A percentile compares a stretch with the other conserved stretches of the same genome.
Conservation (phyloP, 2,329 filamentous ascomycete species). For the Botryotinia narcissicola region DNA sequence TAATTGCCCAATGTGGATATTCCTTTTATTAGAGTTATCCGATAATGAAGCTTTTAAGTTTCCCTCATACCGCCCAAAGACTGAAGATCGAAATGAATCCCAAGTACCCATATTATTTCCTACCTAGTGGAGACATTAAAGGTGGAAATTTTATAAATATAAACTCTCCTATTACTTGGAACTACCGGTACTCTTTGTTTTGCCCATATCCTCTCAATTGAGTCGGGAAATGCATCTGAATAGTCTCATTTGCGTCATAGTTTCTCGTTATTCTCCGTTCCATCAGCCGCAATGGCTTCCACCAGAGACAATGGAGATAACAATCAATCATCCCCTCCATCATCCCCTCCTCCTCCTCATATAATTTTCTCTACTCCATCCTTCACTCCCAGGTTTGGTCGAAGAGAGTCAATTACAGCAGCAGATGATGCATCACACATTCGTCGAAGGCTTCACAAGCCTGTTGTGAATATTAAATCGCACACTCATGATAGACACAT, state of each 20-base stretch:
- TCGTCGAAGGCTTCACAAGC: slow-evolving; percentile 25
- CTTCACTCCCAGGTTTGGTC: slow-evolving; percentile 13
- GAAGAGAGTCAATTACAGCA: slow-evolving; percentile 9
- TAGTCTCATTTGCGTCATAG: slow-evolving; percentile 16
- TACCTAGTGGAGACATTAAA: slow-evolving; percentile 7
- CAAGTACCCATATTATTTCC: slow-evolving; percentile 11
- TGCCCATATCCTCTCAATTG: neutral
- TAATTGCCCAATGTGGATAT: slow-evolving; percentile 2
- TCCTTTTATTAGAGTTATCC: neutral
- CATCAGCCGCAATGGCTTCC: slow-evolving; percentile 25
- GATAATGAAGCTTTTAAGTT: neutral
- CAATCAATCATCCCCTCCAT: neutral
- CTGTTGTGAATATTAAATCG: slow-evolving; percentile 9
- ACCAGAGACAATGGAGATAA: slow-evolving; percentile 23
- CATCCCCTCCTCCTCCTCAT: slow-evolving; percentile 26
- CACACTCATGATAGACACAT: slow-evolving; percentile 31
- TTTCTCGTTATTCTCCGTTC: neutral
- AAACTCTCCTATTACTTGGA: neutral
- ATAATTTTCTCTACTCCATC: slow-evolving; percentile 24
- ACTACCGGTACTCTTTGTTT: neutral
- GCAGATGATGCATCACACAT: slow-evolving; percentile 23
- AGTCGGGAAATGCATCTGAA: slow-evolving; percentile 1
- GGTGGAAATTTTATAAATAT: neutral
- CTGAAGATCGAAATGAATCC: neutral
- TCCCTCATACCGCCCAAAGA: neutral